phyloP scores from a whole-genome alignment of 768 basidiomycete genomes.

The Crucibulum laeve region DNA sequence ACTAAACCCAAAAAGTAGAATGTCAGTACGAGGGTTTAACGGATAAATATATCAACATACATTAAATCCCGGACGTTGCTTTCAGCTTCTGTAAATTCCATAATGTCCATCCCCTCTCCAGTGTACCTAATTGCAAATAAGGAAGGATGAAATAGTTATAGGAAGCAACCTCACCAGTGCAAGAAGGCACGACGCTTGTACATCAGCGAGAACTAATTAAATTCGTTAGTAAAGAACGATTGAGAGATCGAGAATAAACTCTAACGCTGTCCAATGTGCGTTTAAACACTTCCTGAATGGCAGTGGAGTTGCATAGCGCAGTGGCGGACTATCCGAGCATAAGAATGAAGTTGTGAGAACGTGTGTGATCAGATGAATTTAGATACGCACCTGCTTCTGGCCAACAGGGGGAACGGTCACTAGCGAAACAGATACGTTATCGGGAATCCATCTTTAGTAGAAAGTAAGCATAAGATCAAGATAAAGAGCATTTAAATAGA shows the following conservation, averaged over 20 bases:
- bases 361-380: neutral
- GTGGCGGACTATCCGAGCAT: conserved; percentile 49
- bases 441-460: conserved; percentile 78
- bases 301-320: conserved; percentile 73
- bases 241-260: neutral
- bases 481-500: neutral
- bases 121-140: conserved; percentile 50
- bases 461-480: neutral
- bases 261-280: conserved; percentile 60
- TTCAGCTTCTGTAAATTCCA: conserved; percentile 87
- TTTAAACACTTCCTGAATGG: conserved; percentile 84
- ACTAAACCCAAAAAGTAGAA: conserved; percentile 26
- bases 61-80: conserved; percentile 78
- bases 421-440: conserved; percentile 81
- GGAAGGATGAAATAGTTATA: neutral
- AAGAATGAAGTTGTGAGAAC: conserved; percentile 8
- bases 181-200: conserved; percentile 83
- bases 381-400: conserved; percentile 51
- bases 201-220: conserved; percentile 66
- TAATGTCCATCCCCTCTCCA: conserved; percentile 85
- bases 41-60: conserved; percentile 38
- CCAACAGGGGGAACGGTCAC: conserved; percentile 84
- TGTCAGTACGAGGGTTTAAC: neutral
- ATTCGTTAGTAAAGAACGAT: conserved; percentile 4
- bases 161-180: conserved; percentile 52